Percentiles rank a stretch among this genome's conserved stretches.
phyloP scores from a whole-genome alignment of 73 alveolate genomes.

The Blepharisma japonicum region DNA sequence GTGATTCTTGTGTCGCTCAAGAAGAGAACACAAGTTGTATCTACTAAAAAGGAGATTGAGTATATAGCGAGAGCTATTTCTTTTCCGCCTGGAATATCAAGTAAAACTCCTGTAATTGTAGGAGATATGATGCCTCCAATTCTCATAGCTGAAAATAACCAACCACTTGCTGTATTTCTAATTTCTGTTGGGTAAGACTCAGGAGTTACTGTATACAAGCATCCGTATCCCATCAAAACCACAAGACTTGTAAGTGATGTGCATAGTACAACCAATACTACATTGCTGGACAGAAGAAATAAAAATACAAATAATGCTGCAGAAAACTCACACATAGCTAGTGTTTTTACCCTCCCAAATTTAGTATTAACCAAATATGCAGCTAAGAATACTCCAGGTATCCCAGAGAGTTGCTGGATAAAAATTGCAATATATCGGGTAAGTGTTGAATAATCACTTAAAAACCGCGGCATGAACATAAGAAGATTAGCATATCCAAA shows the following conservation, averaged over 20 bases:
- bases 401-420: constrained; percentile 8
- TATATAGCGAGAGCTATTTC: too few relatives aligned
- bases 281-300: not conserved
- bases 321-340: not conserved
- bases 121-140: constrained; percentile 18
- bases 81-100: not conserved
- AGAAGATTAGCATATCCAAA: not conserved
- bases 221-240: not conserved
- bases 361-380: constrained; percentile 14
- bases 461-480: not conserved
- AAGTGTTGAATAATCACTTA: not conserved
- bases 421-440: not conserved
- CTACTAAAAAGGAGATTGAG: too few relatives aligned
- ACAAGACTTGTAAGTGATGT: not conserved
- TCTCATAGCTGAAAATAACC: not conserved
- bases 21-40: too few relatives aligned
- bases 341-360: not conserved
- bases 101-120: not conserved
- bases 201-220: not conserved
- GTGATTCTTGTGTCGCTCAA: too few relatives aligned
- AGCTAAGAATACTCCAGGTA: not conserved
- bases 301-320: constrained; percentile 11
- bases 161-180: not conserved
- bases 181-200: constrained; percentile 22
- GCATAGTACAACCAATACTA: not conserved